phyloP scores from a whole-genome alignment of 2,329 filamentous ascomycete species.

The Aspergillus sp. region DNA sequence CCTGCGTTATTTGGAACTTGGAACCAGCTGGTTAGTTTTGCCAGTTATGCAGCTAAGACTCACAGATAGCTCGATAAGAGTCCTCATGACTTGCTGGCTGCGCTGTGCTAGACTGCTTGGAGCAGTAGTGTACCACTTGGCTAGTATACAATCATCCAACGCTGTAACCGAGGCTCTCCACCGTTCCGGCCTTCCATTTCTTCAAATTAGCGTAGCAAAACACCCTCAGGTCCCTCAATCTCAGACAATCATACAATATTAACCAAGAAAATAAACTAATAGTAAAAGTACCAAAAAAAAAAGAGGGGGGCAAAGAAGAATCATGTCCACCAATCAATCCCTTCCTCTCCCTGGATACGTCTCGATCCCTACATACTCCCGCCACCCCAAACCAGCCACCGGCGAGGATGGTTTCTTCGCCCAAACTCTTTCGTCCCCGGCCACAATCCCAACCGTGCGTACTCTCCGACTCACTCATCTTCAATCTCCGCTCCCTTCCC shows the following conservation, averaged over 20 bases:
- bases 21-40: not conserved
- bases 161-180: not conserved
- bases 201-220: too few species aligned
- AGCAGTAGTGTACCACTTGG: too few species aligned
- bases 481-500: slow-evolving; percentile 14
- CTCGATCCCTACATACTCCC: slow-evolving; percentile 41
- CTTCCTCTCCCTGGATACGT: slow-evolving; percentile 25
- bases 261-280: not conserved
- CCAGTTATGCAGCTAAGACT: not conserved
- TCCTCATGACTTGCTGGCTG: too few species aligned
- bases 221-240: not conserved
- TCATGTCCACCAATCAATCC: not conserved
- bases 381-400: slow-evolving; percentile 37
- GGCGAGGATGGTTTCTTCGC: slow-evolving; percentile 48
- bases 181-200: not conserved
- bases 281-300: not conserved
- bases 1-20: not conserved
- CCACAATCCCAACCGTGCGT: slow-evolving; percentile 28
- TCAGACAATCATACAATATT: not conserved
- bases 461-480: slow-evolving; percentile 33
- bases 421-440: slow-evolving; percentile 23
- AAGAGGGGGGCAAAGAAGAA: not conserved
- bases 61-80: too few species aligned
- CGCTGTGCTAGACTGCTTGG: too few species aligned
- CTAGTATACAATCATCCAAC: not conserved